Base-by-base conservation (phyloP, 192 early-diverging fungal genomes). In the Linnemannia elongata region DNA sequence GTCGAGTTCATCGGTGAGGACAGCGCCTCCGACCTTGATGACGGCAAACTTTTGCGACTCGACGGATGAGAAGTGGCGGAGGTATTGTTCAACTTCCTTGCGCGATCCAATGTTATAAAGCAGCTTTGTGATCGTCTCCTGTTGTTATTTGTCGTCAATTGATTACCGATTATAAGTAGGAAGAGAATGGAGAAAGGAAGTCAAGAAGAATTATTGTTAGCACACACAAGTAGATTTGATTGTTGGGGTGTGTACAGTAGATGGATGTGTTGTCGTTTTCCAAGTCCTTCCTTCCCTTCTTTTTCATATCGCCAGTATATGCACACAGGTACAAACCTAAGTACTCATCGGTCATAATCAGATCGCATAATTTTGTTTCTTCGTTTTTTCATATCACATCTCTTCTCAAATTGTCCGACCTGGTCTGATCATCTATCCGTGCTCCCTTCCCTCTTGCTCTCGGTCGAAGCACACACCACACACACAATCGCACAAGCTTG, bases 11-110 rank as follows among this genome's bases (percentile, higher is more conserved):
- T 99, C 97, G 9, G 97, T 96, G 71, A 99, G 90, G n/a, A 99
- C 96, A 3, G 96, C 97, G 4, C 97, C 97, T 75, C 96, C 97
- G 35, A 99, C 98, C 89, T 99, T 99, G 92, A 99, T 98, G 52
- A 99, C 97, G 12, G 99, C 99, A 91, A 99, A 99, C 91, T 99
- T 98, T 92, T 99, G 99, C 33, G 96, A 97, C 89, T 99, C 97
- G 66, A 99, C 99, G 0, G 96, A 97, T 1, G 97, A 96, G 88
- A 99, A 99, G 82, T 97, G 97, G 44, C 96, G 94, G 74, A 99
- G 93, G 78, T 99, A 99, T 92, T 98, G 97, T 87, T 99, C 97
- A 30, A 99, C 98, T 83, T 99, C 99, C 90, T 97, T 98, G 87
- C 97, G 97, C 17, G 98, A 99, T 47, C 98, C 99, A 90, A 99